phyloP scores from a whole-genome alignment of 805 yeast genomes.

The Lachancea mirantina region DNA sequence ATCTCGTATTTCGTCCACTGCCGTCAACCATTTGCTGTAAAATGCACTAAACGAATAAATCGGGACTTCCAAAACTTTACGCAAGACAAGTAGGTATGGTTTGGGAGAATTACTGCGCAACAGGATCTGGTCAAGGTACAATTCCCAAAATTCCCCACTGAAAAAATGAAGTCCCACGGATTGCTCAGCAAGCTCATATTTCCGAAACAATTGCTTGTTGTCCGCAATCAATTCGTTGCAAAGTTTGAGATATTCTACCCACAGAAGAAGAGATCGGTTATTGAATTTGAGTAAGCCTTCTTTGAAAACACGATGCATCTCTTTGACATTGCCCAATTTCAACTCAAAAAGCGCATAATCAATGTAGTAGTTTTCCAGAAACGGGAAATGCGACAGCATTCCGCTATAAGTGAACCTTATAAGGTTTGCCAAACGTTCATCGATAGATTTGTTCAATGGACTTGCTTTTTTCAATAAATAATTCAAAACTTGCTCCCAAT shows the following conservation, averaged over 20 bases:
- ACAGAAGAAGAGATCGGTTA: slow-evolving; percentile 26
- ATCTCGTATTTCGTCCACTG: slow-evolving; percentile 25
- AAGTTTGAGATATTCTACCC: slow-evolving; percentile 27
- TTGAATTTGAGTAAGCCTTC: slow-evolving; percentile 20
- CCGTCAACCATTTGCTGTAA: slow-evolving; percentile 26
- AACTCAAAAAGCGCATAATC: slow-evolving; percentile 31
- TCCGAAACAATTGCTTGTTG: slow-evolving; percentile 21
- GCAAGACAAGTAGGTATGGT: slow-evolving; percentile 22
- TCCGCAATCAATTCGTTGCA: slow-evolving; percentile 24
- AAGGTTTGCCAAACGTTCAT: slow-evolving; percentile 14
- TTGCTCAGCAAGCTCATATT: slow-evolving; percentile 27
- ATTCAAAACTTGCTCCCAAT: slow-evolving; percentile 30
- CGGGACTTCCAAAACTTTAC: slow-evolving; percentile 29
- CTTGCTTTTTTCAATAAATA: slow-evolving; percentile 17
- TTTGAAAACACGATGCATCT: slow-evolving; percentile 22
- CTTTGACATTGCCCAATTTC: slow-evolving; percentile 24
- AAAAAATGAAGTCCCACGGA: slow-evolving; percentile 29
- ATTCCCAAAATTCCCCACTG: slow-evolving; percentile 31
- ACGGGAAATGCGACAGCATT: slow-evolving; percentile 26
- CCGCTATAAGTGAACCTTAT: slow-evolving; percentile 25
- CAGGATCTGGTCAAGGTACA: slow-evolving; percentile 25
- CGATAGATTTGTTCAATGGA: slow-evolving; percentile 24
- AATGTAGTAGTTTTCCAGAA: slow-evolving; percentile 29
- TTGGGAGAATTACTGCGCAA: slow-evolving; percentile 16
- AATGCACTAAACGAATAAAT: slow-evolving; percentile 27